Evolutionary conservation across 352 stramenopile genomes (phyloP), one percentile per base, ranked within the genome.

Genomic region (Phytophthora podocarpi): DNA sequence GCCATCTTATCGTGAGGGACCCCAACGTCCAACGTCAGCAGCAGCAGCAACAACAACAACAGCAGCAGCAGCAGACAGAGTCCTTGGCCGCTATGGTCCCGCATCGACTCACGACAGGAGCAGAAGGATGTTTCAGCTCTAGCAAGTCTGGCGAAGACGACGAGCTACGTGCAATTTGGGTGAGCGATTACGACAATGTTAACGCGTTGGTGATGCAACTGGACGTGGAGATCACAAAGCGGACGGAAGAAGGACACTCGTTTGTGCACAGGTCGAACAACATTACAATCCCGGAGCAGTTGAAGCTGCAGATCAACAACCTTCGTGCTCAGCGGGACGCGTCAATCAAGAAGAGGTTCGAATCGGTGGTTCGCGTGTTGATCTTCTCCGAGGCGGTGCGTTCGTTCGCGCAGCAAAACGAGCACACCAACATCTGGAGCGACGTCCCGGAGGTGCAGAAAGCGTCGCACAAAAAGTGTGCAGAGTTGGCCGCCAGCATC

Each of bases 311-410:
- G 60, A 76, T 87, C 23, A 54, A 59, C 12, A 59, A 74, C 8
- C 72, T 82, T 32, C 58, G 59, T 15, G 35, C 28, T 11, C 50
- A 64, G 48, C 56, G 83, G 13, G 62, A 75, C 13, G 21, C 57
- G n/a, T 68, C 69, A 10, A 39, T 70, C 6, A 74, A 73, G n/a
- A 66, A 67, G 36, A 70, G 80, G 16, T 70, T 72, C 20, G 55
- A 78, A 36, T 72, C 74, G 6, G 53, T 82, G 16, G 68, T 76
- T 28, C 80, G 80, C 42, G 78, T 87, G 28, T 62, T 87, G 21
- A 72, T 87, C 32, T 87, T 82, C 48, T 84, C 78, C 1, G 59
- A 73, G 9, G 63, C 76, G n/a, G 68, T 87, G 35, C 76, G 68
- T 24, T 54, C 46, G 10, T 76, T 73, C 21, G 77, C 66, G 4